A percentile compares a stretch with the other conserved stretches of the same genome.
Conservation (phyloP, 257 asterid genomes). For the Capsicum baccatum region DNA sequence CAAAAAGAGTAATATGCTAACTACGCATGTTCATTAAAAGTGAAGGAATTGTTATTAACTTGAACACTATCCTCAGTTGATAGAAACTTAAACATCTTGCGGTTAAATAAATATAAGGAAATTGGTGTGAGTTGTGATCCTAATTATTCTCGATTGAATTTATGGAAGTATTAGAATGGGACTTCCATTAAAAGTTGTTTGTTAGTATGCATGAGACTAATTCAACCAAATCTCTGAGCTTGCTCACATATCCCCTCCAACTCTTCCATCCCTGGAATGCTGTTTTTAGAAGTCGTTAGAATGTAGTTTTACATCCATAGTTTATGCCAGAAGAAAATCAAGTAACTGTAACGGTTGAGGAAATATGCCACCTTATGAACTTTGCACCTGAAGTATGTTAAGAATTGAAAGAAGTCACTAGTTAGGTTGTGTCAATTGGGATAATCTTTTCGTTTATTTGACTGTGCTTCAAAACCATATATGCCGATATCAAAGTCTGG, state of each 20-base stretch:
- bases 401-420: conserved; percentile 7
- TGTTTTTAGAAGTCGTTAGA: not conserved
- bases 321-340: not conserved
- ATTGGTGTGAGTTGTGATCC: not conserved
- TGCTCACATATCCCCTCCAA: not conserved
- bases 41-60: not conserved
- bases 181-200: not conserved
- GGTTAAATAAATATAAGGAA: conserved; percentile 4
- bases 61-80: not conserved
- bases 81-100: not conserved
- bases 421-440: not conserved
- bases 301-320: not conserved
- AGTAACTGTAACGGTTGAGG: not conserved
- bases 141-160: not conserved
- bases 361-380: not conserved
- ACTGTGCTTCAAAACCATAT: not conserved
- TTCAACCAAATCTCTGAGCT: not conserved
- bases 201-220: not conserved
- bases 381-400: not conserved
- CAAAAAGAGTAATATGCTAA: not conserved
- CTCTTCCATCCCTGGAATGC: not conserved
- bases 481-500: conserved; percentile 8
- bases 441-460: not conserved
- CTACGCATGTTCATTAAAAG: not conserved
- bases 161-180: not conserved